Evolutionary conservation across 225 moss, liverwort and hornwort genomes (phyloP), one percentile per base, ranked within the genome.

Genomic region (Marchantia polymorpha): DNA sequence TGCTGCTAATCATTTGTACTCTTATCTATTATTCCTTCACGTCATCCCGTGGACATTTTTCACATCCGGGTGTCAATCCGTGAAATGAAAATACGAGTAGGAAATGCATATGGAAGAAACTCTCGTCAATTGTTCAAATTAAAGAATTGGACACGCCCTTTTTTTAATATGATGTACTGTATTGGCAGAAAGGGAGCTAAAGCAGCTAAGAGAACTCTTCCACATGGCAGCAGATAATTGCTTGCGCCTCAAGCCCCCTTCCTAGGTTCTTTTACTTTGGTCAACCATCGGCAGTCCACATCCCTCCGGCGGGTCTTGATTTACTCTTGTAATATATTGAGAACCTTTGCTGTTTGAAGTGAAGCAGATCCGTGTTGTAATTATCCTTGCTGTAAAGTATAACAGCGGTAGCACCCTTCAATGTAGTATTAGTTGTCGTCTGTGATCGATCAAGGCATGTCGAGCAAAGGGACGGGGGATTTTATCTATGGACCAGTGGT

Each of bases 221-320:
- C 90, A 99, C 65, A 83, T 88, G 85, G 91, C 91, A 26, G 93
- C 92, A 64, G 95, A 99, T 79, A 99, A 92, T 80, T 99, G 95
- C 84, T 85, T 99, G 79, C 85, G 90, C 47, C 90, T 94, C 78
- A 99, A 99, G 82, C 86, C 93, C 31, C 92, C 99, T 64, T 78
- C 85, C 10, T 88, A 88, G 69, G 78, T 20, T 10, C 23, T 53
- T 69, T 15, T 2, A 5, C 0, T 58, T 6, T 27, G 15, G 55
- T 29, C 53, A 56, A 71, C 54, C 74, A 26, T 55, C 29, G 29
- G 26, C 17, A 74, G 5, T 73, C 49, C 8, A 25, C 25, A 47
- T 69, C 16, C 8, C 30, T 39, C 68, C 71, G 39, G 12, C 39
- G 11, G 39, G 20, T 46, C 39, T 53, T 52, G 8, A 29, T 3